phyloP scores from a whole-genome alignment of 2,329 filamentous ascomycete genomes.

The Teratosphaeria pseudoeucalypti region DNA sequence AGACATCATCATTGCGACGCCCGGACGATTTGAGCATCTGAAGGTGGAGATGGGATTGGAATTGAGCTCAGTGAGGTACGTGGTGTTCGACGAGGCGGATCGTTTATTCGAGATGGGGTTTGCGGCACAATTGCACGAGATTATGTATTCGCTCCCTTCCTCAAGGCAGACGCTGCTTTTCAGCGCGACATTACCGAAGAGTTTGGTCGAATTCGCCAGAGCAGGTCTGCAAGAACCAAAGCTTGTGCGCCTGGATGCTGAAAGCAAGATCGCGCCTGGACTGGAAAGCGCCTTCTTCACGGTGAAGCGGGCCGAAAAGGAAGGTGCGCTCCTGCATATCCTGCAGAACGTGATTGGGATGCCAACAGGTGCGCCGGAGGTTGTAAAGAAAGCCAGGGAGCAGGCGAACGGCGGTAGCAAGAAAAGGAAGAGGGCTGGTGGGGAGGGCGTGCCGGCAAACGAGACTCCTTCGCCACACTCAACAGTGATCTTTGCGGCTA shows the following conservation, averaged over 20 bases:
- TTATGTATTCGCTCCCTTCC: conserved; percentile 74
- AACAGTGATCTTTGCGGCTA: conserved; percentile 88
- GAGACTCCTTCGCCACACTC: conserved; percentile 79
- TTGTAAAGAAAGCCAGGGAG: conserved; percentile 35
- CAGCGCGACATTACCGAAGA: conserved; percentile 88
- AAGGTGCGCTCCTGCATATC: conserved; percentile 80
- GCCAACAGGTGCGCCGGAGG: conserved; percentile 56
- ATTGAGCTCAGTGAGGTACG: conserved; percentile 81
- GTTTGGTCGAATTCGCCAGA: conserved; percentile 87
- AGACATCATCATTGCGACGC: conserved; percentile 94
- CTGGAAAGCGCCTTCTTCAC: conserved; percentile 93
- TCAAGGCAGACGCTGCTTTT: conserved; percentile 87
- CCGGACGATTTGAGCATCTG: conserved; percentile 88
- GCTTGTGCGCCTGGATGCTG: conserved; percentile 80
- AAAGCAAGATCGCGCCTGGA: conserved; percentile 92
- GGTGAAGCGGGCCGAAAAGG: conserved; percentile 86
- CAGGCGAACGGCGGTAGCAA: conserved; percentile 43
- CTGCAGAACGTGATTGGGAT: conserved; percentile 89
- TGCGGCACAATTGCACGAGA: conserved; percentile 82
- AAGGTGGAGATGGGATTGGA: conserved; percentile 95
- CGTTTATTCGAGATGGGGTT: conserved; percentile 98
- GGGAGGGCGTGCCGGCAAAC: conserved; percentile 40
- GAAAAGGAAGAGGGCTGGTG: conserved; percentile 58
- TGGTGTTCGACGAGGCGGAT: conserved; percentile 97
- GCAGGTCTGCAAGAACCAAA: conserved; percentile 88